Evolutionary conservation across 1,284 basidiomycete genomes (phyloP).

Genomic region (Trichosporon coremiiforme): DNA sequence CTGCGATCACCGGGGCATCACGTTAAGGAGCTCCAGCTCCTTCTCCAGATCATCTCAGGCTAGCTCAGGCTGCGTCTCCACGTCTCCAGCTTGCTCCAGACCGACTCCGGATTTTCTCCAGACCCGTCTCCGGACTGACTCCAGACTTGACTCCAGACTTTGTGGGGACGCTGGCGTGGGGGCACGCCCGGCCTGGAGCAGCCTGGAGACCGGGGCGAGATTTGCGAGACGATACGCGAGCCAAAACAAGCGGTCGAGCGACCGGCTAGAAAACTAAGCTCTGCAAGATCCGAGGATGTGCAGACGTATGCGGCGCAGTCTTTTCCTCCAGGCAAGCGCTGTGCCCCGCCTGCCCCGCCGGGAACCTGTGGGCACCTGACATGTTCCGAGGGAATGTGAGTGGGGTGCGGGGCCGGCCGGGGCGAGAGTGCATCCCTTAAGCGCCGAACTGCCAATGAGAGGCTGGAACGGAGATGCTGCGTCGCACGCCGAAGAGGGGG

Average conservation of each 20-base stretch:
- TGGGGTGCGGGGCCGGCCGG: conserved; percentile 12
- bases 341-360: no score
- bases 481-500: background rate
- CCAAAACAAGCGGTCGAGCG: no score
- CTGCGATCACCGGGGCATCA: background rate
- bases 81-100: background rate
- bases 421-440: background rate
- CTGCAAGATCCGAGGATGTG: background rate
- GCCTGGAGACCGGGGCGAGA: background rate
- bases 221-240: background rate
- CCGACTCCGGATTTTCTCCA: background rate
- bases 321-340: background rate
- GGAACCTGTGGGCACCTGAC: background rate
- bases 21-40: background rate
- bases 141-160: background rate
- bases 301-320: background rate
- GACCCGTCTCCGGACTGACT: background rate
- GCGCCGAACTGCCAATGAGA: background rate
- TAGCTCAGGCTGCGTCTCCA: background rate
- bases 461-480: background rate
- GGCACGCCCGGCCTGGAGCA: background rate
- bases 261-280: background rate
- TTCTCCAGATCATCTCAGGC: background rate
- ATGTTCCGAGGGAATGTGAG: conserved; percentile 3
- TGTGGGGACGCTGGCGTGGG: background rate